Base-by-base conservation (phyloP, 1,139 yeast species). In the Yamadazyma epiphylla region DNA sequence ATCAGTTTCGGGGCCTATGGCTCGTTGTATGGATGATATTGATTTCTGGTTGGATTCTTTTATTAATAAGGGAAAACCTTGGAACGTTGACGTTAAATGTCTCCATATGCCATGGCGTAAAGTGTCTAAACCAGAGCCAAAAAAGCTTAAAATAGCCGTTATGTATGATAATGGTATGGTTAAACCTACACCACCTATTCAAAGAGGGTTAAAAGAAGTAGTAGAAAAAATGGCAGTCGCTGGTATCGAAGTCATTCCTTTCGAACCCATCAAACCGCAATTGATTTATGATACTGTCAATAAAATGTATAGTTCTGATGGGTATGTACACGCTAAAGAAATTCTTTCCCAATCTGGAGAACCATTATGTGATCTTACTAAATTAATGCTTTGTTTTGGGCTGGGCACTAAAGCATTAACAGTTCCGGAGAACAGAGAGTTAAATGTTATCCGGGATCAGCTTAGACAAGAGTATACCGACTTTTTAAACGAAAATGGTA, bases 21-120 rank as follows among this genome's bases (percentile, higher is more conserved):
- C 73, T 2, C 49, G 58, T 31, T 48, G 55, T 1, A 42, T 55
- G 13, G 55, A 43, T 13, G 48, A 46, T 22, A 38, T 56, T 16
- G 58, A 53, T 17, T 41, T 53, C 26, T 42, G 49, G 22, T 54
- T 56, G 58, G 53, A 53, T 26, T 39, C 48, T 3, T 43, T 51
- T 22, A 45, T 55, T 23, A 52, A 47, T 28, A 5, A 14, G 6
- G 40, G 51, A 13, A 42, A 52, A 28, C 56, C 58, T 6, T 49
- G 56, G 55, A 22, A 33, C 11, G 13, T 35, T 16, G 58, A 53
- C 27, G 51, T 51, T 5, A 25, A 64, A 32, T 53, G 63, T 27
- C 52, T 74, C 28, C 77, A 74, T 27, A 49, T 77, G 40, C 82
- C 81, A 15, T 82, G 91, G 88, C 66, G 76, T 48, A 55, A 66